Conservation (phyloP, 2,329 filamentous ascomycete species). For the Xylariaceae sp. region DNA sequence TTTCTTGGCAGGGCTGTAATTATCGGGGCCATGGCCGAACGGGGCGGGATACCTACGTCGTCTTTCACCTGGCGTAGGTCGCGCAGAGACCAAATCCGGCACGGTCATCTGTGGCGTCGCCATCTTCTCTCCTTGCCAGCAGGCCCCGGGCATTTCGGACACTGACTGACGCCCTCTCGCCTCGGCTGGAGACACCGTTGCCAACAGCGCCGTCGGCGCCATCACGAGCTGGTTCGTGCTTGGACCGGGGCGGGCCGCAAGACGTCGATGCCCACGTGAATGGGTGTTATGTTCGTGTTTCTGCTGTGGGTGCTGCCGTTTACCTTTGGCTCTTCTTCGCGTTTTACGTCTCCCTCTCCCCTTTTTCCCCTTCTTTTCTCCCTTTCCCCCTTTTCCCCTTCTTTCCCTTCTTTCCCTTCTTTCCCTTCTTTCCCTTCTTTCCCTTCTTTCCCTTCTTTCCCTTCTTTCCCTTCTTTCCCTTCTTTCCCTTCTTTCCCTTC, state of each 20-base stretch:
- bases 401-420: not conserved
- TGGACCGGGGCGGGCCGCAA: conserved; percentile 30
- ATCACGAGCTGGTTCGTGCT: conserved; percentile 33
- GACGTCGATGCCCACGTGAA: conserved; percentile 32
- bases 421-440: not conserved
- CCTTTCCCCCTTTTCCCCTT: not conserved
- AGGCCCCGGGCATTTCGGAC: conserved; percentile 26
- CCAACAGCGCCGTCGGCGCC: conserved; percentile 33
- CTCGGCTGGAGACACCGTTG: conserved; percentile 31
- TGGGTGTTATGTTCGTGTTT: conserved; percentile 29
- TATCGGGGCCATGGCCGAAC: no score
- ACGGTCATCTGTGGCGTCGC: conserved; percentile 26
- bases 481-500: no score
- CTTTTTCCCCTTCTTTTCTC: conserved; percentile 11
- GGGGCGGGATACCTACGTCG: no score
- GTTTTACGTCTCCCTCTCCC: no score
- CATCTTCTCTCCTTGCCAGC: conserved; percentile 29
- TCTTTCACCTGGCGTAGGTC: conserved; percentile 26
- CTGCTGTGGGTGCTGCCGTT: conserved; percentile 33
- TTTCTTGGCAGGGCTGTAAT: no score
- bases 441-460: not conserved
- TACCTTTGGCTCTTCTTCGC: no score
- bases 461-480: no score
- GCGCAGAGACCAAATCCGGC: conserved; percentile 25
- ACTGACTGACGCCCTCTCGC: conserved; percentile 24